Evolutionary conservation across 1,284 basidiomycete species (phyloP).

Genomic region (Pseudozyma sp.): DNA sequence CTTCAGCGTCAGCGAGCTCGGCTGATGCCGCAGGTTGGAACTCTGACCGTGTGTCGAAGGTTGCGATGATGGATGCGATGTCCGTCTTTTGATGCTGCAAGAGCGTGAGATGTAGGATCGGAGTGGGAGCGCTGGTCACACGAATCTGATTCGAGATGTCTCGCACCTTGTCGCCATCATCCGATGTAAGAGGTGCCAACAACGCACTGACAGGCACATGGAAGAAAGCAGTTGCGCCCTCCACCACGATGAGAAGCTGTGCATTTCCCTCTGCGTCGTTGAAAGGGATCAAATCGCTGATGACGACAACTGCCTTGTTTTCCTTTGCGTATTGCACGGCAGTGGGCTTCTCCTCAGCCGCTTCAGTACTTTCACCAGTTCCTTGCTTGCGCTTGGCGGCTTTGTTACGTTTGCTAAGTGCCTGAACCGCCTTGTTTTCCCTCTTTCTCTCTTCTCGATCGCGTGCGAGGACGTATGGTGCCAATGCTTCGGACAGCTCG

Average conservation of each 20-base stretch:
- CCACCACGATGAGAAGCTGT: slow-evolving; percentile 51
- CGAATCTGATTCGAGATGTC: slow-evolving; percentile 34
- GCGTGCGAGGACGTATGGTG: slow-evolving; percentile 37
- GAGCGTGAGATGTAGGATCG: slow-evolving; percentile 44
- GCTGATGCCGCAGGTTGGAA: slow-evolving; percentile 22
- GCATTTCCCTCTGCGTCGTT: slow-evolving; percentile 21
- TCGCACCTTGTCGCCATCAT: slow-evolving; percentile 20
- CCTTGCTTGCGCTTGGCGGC: slow-evolving; percentile 34
- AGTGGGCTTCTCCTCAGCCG: slow-evolving; percentile 14
- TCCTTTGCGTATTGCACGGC: slow-evolving; percentile 40
- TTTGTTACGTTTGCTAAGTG: slow-evolving; percentile 43
- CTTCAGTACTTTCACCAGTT: slow-evolving; percentile 10
- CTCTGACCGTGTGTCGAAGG: slow-evolving; percentile 43
- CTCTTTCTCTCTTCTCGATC: slow-evolving; percentile 50
- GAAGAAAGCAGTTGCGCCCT: slow-evolving; percentile 61
- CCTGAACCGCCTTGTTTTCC: slow-evolving; percentile 33
- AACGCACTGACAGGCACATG: slow-evolving; percentile 39
- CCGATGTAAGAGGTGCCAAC: slow-evolving; percentile 10
- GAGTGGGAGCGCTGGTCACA: slow-evolving; percentile 35
- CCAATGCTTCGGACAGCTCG: slow-evolving; percentile 29
- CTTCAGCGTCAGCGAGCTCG: slow-evolving; percentile 14
- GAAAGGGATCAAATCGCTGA: slow-evolving; percentile 48
- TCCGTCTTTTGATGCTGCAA: slow-evolving; percentile 1
- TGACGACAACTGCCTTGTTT: slow-evolving; percentile 44
- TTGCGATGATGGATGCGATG: slow-evolving; percentile 20